phyloP scores from a whole-genome alignment of 345 rosid species.

The Luvunga scandens region DNA sequence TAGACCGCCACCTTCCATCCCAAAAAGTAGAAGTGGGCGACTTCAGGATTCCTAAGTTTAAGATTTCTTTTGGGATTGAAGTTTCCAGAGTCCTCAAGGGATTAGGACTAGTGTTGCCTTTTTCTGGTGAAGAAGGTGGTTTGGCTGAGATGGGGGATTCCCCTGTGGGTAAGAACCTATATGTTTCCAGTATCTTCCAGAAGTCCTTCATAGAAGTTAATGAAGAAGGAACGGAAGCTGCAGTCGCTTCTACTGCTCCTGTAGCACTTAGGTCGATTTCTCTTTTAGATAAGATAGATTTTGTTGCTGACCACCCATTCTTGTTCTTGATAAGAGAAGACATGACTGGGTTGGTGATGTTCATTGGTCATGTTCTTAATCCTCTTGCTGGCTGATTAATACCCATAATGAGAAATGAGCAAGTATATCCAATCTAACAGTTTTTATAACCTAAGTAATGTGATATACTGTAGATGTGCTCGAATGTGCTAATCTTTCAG shows the following conservation, averaged over 20 bases:
- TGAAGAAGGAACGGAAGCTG: conserved; percentile 82
- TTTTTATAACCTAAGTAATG: neutral
- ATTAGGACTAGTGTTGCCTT: conserved; percentile 52
- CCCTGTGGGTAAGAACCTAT: conserved; percentile 32
- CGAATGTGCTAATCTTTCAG: too few relatives aligned
- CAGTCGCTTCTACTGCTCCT: conserved; percentile 55
- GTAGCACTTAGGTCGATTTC: neutral
- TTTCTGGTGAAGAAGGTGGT: conserved; percentile 53
- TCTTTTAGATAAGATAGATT: conserved; percentile 31
- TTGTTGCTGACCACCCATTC: conserved; percentile 77
- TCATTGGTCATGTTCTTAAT: conserved; percentile 56
- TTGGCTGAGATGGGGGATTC: conserved; percentile 61
- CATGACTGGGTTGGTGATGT: conserved; percentile 54
- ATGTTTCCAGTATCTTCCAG: conserved; percentile 54
- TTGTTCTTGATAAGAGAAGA: conserved; percentile 58
- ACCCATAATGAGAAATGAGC: neutral
- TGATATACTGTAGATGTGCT: neutral
- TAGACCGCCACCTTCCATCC: conserved; percentile 47
- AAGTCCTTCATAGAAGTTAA: conserved; percentile 67
- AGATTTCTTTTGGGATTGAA: conserved; percentile 53
- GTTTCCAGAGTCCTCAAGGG: conserved; percentile 48
- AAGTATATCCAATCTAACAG: conserved; percentile 10
- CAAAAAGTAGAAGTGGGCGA: conserved; percentile 37
- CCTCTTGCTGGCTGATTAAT: conserved; percentile 34
- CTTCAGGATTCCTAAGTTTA: conserved; percentile 61